Percentiles rank a stretch among this genome's conserved stretches.
Conservation (phyloP, 2,329 filamentous ascomycete species). For the Macrophomina phaseolina region DNA sequence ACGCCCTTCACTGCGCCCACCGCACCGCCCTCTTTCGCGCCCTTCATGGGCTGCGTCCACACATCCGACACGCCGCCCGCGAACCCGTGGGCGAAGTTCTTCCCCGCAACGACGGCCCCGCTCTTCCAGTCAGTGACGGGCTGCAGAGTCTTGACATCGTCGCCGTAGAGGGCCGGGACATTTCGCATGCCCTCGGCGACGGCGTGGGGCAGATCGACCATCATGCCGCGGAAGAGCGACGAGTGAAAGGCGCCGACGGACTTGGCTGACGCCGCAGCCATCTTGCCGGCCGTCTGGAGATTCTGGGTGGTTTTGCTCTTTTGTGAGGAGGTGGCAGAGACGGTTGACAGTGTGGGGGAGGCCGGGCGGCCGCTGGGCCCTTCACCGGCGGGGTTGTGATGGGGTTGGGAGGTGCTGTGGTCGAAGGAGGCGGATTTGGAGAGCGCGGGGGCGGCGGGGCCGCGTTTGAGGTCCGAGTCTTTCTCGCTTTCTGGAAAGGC, state of each 20-base stretch:
- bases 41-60: constrained; percentile 32
- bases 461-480: neutral
- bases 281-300: constrained; percentile 3
- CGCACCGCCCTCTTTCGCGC: constrained; percentile 40
- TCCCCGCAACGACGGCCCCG: constrained; percentile 40
- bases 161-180: constrained; percentile 34
- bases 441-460: neutral
- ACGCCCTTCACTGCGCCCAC: constrained; percentile 2
- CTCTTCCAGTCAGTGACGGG: constrained; percentile 42
- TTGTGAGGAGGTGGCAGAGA: neutral
- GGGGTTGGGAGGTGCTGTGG: neutral
- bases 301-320: constrained; percentile 14
- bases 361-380: neutral
- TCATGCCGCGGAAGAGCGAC: constrained; percentile 37
- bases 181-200: constrained; percentile 44
- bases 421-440: neutral
- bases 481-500: neutral
- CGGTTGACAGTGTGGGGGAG: neutral
- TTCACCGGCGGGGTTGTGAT: neutral
- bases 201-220: constrained; percentile 47
- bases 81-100: constrained; percentile 43
- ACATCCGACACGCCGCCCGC: constrained; percentile 40
- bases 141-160: constrained; percentile 30
- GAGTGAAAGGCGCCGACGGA: constrained; percentile 34
- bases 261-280: constrained; percentile 31